phyloP scores from a whole-genome alignment of 179 eudicot genomes.

The Gypsophila paniculata region DNA sequence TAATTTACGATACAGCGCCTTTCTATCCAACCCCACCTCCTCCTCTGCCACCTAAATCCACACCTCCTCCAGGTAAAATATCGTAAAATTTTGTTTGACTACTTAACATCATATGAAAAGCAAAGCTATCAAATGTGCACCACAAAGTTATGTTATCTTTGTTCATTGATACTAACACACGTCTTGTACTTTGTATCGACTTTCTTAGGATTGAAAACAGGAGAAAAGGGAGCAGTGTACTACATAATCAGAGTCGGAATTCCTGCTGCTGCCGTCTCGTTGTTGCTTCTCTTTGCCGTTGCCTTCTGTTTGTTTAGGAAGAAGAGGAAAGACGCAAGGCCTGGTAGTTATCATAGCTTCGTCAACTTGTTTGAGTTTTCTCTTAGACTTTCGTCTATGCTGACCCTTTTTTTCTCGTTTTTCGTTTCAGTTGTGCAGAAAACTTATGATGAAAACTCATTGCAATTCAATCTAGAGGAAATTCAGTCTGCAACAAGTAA shows the following conservation, averaged over 20 bases:
- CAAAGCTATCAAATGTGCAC: too few relatives aligned
- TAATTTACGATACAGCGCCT: conserved; percentile 17
- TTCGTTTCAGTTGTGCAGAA: not conserved
- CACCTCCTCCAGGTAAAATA: conserved; percentile 9
- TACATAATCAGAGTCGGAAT: conserved; percentile 17
- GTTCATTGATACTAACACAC: not conserved
- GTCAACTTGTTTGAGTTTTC: not conserved
- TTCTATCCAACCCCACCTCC: conserved; percentile 16
- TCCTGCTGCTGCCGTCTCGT: conserved; percentile 13
- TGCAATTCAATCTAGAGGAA: conserved; percentile 9
- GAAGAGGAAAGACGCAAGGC: not conserved
- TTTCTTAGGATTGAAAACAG: too few relatives aligned
- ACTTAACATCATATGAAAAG: too few relatives aligned
- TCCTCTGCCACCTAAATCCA: conserved; percentile 7
- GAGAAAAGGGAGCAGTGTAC: conserved; percentile 2
- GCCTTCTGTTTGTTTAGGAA: conserved; percentile 16
- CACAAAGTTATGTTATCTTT: too few relatives aligned
- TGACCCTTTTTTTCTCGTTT: not conserved
- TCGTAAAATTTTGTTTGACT: too few relatives aligned
- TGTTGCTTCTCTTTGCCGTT: conserved; percentile 13
- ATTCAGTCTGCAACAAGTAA: conserved; percentile 28
- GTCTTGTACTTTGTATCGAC: too few relatives aligned
- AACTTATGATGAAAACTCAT: not conserved
- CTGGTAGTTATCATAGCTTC: conserved; percentile 2
- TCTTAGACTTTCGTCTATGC: not conserved